Evolutionary conservation across 2,329 filamentous ascomycete genomes (phyloP), one percentile per base, ranked within the genome.

Genomic region (Dendryphion nanum): DNA sequence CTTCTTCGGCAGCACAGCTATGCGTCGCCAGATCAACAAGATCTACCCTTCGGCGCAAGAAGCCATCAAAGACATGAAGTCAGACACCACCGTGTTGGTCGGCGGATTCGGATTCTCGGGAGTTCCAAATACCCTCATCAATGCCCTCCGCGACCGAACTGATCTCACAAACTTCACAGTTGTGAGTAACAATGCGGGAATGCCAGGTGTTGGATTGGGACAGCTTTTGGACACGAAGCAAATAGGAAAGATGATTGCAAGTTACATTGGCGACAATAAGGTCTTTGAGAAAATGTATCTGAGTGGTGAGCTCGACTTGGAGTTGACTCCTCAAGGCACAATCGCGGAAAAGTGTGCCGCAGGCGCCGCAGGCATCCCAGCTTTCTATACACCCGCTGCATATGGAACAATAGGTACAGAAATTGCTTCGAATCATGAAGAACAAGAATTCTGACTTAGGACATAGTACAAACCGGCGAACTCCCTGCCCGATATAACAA

Each of bases 181-280:
- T 15, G 83, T 90, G 2, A 89, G 85, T 35, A 91, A 91, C 60
- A 91, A 91, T 59, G 86, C 86, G 6, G 86, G 86, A 18, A 74
- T 81, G 19, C 80, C 84, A 26, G 79, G 81, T 18, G 79, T 82
- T 4, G 86, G 86, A 1, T 70, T 91, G 13, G 81, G 85, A 1
- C 76, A 80, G 6, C 74, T 90, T 19, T 78, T 85, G 1, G 76
- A 81, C 38, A 78, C 81, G 0, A 84, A 85, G 10, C 85, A 89
- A 54, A 73, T 91, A 26, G 74, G 79, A 44, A 81, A 84, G 41
- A 78, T 90, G 61, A 81, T 89, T 43, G 73, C 87, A 16, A 87
- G 83, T 4, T 90, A 85, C 47, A 76, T 91, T 8, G 86, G 86
- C 6, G 81, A 83, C 46, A 91, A 90, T 66, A 90, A 89, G 64